A percentile compares a stretch with the other conserved stretches of the same genome.
Evolutionary conservation across 2,329 filamentous ascomycete genomes (phyloP).

Genomic region (Colletotrichum limetticola): DNA sequence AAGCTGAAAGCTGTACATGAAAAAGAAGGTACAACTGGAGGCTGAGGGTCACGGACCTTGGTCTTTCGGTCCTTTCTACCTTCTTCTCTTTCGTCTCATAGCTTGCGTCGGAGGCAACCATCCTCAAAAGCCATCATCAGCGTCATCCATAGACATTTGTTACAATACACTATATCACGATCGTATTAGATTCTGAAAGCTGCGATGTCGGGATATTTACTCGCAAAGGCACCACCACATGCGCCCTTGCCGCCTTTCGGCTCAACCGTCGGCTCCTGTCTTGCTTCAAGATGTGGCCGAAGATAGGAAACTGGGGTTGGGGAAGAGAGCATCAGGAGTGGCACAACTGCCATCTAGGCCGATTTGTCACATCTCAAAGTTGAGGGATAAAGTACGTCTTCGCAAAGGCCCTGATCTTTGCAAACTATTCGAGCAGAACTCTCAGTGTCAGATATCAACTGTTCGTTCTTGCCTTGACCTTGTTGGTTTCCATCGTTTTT

Average conservation of each 20-base stretch:
- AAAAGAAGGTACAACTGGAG: slow-evolving; percentile 61
- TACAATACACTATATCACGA: not conserved
- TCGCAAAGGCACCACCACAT: no score
- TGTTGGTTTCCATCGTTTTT: not conserved
- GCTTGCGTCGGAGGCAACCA: slow-evolving; percentile 8
- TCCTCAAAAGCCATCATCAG: slow-evolving; percentile 3
- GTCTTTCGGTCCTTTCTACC: not conserved
- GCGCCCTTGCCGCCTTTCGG: no score
- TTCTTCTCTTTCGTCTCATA: not conserved
- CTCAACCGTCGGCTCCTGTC: no score
- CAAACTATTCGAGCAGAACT: no score
- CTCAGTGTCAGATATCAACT: not conserved
- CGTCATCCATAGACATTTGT: slow-evolving; percentile 17
- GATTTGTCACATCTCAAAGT: no score
- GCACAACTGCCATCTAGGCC: no score
- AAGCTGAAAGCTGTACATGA: slow-evolving; percentile 80
- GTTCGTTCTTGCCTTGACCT: not conserved
- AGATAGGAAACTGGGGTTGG: no score
- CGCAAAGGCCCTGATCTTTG: no score
- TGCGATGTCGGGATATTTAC: not conserved
- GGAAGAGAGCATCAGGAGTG: no score
- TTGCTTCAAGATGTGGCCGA: no score
- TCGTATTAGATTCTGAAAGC: not conserved
- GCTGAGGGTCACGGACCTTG: slow-evolving; percentile 42
- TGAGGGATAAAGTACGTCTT: no score